Evolutionary conservation across 129 eudicot species (phyloP).

Genomic region (Centaurea solstitialis): DNA sequence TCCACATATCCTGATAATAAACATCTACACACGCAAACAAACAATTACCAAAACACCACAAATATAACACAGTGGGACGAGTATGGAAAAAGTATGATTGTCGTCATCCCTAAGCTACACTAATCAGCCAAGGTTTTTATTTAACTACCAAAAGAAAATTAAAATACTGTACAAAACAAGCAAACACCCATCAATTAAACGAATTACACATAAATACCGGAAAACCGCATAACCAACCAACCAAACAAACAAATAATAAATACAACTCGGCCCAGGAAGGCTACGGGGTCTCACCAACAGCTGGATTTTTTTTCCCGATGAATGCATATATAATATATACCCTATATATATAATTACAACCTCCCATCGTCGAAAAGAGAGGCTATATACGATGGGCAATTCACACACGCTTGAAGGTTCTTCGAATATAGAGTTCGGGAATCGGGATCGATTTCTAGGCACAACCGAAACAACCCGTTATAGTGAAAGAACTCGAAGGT

Average conservation of each 20-base stretch:
- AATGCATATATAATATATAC: too few species aligned
- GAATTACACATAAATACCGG: not conserved
- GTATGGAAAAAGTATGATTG: not conserved
- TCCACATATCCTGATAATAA: not conserved
- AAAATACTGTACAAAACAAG: constrained; percentile 13
- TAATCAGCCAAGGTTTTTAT: constrained; percentile 1
- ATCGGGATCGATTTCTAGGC: constrained; percentile 31
- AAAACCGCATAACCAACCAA: not conserved
- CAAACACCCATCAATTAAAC: not conserved
- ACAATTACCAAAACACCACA: not conserved
- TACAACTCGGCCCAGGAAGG: not conserved
- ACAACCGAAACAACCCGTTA: constrained; percentile 81
- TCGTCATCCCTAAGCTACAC: not conserved
- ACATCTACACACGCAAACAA: not conserved
- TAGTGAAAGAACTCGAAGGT: constrained; percentile 44
- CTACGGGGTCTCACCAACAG: not conserved
- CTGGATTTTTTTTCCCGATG: not conserved
- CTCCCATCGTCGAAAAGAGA: not conserved
- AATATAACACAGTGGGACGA: not conserved
- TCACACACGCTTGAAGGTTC: not conserved
- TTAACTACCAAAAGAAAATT: not conserved
- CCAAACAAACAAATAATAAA: not conserved
- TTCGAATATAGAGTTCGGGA: not conserved
- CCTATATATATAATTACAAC: not conserved
- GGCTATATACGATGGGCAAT: not conserved